phyloP scores from a whole-genome alignment of 768 basidiomycete genomes.

The Boletus bicolor region DNA sequence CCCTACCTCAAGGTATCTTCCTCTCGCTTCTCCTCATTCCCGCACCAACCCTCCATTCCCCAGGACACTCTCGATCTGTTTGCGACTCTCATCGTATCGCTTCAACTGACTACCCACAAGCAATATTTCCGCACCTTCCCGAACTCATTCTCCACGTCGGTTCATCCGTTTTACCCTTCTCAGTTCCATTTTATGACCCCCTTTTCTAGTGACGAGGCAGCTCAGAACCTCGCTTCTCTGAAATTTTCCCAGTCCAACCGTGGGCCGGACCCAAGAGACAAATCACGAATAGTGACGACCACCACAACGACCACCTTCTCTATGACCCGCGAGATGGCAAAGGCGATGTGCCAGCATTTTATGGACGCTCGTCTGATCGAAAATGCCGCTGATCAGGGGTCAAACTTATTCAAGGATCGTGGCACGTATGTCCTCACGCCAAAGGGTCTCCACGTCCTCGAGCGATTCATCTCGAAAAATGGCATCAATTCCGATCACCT shows the following conservation, averaged over 20 bases:
- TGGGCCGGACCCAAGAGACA: slow-evolving; percentile 96
- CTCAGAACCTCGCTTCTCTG: slow-evolving; percentile 86
- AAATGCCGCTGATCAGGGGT: slow-evolving; percentile 87
- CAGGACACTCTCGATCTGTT: slow-evolving; percentile 99
- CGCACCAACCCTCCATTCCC: not conserved
- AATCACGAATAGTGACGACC: slow-evolving; percentile 95
- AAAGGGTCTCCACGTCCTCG: slow-evolving; percentile 97
- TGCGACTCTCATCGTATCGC: slow-evolving; percentile 92
- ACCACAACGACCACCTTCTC: slow-evolving; percentile 99
- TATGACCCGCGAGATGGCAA: slow-evolving; percentile 99
- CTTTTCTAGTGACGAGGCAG: slow-evolving; percentile 83
- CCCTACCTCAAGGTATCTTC: slow-evolving; percentile 82
- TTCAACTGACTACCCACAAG: slow-evolving; percentile 84
- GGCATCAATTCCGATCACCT: slow-evolving; percentile 95
- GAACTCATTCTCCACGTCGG: slow-evolving; percentile 94
- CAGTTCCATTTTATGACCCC: slow-evolving; percentile 1
- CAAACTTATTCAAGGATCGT: slow-evolving; percentile 94
- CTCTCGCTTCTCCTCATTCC: slow-evolving; percentile 3
- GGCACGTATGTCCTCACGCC: slow-evolving; percentile 95
- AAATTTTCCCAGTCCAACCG: slow-evolving; percentile 99
- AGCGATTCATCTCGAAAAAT: slow-evolving; percentile 99
- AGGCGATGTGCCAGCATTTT: slow-evolving; percentile 99
- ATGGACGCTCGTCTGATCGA: slow-evolving; percentile 99
- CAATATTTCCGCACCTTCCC: slow-evolving; percentile 95
- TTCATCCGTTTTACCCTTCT: slow-evolving; percentile 15